Percentiles rank a stretch among this genome's conserved stretches.
phyloP scores from a whole-genome alignment of 306 rosid species.

The Astragalus glycyphyllos region DNA sequence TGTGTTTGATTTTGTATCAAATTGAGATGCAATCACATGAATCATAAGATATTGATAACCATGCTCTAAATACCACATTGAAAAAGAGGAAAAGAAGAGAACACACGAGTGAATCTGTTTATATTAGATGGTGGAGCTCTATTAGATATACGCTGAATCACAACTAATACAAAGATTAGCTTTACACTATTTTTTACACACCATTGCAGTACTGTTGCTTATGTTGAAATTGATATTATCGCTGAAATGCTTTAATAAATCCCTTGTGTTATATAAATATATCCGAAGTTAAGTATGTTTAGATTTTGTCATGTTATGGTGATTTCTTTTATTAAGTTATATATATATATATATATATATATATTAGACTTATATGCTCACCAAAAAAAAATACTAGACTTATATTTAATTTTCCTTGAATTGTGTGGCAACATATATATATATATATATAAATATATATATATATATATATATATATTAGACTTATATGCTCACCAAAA shows the following conservation, averaged over 20 bases:
- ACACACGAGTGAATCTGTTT: neutral
- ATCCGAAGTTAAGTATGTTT: neutral
- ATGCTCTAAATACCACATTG: too few species aligned
- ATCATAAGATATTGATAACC: too few species aligned
- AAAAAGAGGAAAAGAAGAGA: neutral
- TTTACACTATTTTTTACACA: too few species aligned
- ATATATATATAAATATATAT: neutral
- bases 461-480: neutral
- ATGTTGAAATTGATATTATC: constrained; percentile 11
- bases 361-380: too few species aligned
- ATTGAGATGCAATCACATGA: too few species aligned
- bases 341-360: neutral
- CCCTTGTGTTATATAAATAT: constrained; percentile 6
- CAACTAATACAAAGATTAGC: neutral
- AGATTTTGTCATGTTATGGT: constrained; percentile 22
- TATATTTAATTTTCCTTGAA: constrained; percentile 32
- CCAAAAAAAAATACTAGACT: too few species aligned
- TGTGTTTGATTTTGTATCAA: too few species aligned
- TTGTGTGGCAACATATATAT: constrained; percentile 45
- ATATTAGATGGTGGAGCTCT: neutral
- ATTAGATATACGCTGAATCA: neutral
- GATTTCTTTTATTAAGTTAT: constrained; percentile 21
- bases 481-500: too few species aligned
- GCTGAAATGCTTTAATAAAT: constrained; percentile 15
- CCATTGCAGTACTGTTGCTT: neutral